Percentiles rank a stretch among this genome's conserved stretches.
These are phyloP conservation scores for Toxoplasma gondii DNA, from an alignment of 169 alveolate genomes.

Conservation along the genomic window DNA sequence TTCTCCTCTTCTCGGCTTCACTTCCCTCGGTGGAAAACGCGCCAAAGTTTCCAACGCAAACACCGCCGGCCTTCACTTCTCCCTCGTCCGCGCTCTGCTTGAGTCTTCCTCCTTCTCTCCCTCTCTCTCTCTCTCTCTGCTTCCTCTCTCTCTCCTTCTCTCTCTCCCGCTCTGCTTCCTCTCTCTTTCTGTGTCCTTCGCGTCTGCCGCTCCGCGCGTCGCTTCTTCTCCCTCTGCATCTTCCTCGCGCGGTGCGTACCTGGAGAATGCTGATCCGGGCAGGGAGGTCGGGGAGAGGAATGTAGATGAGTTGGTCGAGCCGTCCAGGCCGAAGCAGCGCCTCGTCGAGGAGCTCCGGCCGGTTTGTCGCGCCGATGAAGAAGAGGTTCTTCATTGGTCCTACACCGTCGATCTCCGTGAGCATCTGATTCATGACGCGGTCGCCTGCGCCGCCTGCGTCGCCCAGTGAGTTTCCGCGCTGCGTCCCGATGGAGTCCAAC, in stretches of 20 bases:
- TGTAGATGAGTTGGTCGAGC: conserved; percentile 98
- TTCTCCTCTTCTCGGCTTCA: conserved; percentile 38
- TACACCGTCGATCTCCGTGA: conserved; percentile 99
- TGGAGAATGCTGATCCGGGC: conserved; percentile 94
- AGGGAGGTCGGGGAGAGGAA: conserved; percentile 99
- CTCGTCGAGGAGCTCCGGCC: conserved; percentile 99
- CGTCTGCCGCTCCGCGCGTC: conserved; percentile 73
- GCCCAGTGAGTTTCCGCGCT: conserved; percentile 83
- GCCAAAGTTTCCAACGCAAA: too few species aligned
- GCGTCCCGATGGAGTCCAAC: conserved; percentile 99
- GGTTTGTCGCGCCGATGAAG: conserved; percentile 99
- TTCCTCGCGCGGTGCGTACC: conserved; percentile 69
- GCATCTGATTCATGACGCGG: conserved; percentile 98
- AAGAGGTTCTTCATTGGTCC: conserved; percentile 98
- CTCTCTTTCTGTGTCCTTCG: conserved; percentile 45
- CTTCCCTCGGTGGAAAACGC: too few species aligned
- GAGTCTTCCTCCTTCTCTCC: too few species aligned
- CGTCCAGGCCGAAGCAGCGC: conserved; percentile 99
- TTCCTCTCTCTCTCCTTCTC: background rate
- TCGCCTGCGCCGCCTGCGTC: conserved; percentile 99
- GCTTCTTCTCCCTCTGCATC: background rate
- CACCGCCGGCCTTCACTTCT: background rate
- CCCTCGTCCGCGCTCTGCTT: too few species aligned
- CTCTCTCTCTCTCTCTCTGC: too few species aligned
- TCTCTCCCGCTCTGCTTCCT: background rate